Percentiles rank a stretch among this genome's conserved stretches.
These are phyloP conservation scores for Vickermania spadyakhi DNA, from an alignment of 208 protist genomes.

Conservation along the genomic window DNA sequence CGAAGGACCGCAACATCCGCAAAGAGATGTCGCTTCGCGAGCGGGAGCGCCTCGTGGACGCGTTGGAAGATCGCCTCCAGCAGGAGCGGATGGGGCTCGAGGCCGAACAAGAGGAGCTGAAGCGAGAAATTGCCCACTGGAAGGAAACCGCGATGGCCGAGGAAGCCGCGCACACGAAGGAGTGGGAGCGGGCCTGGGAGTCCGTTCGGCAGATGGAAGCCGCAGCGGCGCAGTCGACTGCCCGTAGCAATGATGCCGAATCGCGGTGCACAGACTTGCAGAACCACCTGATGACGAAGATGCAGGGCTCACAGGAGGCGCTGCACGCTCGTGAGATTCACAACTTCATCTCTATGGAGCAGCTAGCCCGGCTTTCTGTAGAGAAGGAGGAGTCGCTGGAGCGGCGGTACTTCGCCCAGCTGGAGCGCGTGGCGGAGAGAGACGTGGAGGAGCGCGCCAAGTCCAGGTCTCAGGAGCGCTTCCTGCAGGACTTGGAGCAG, in stretches of 20 bases:
- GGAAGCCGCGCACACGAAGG: no score
- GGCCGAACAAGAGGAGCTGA: no score
- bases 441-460: neutral
- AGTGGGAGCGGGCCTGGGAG: no score
- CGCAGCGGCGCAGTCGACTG: neutral
- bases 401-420: neutral
- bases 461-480: neutral
- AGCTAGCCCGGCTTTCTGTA: neutral
- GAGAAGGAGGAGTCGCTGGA: neutral
- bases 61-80: no score
- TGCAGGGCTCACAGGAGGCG: conserved; percentile 3
- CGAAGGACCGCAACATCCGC: neutral
- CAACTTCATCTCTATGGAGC: conserved; percentile 1
- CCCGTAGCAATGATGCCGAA: neutral
- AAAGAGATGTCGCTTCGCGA: neutral
- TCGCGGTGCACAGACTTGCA: neutral
- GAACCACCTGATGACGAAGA: neutral
- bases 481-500: neutral
- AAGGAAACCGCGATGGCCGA: no score
- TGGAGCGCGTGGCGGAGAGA: neutral
- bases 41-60: no score
- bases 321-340: conserved; percentile 2
- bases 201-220: neutral
- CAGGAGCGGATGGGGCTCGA: no score
- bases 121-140: no score